A percentile compares a stretch with the other conserved stretches of the same genome.
These are phyloP conservation scores for Aegilops umbellulata DNA, from an alignment of 176 grass and related monocot genomes.

Conservation along the genomic window DNA sequence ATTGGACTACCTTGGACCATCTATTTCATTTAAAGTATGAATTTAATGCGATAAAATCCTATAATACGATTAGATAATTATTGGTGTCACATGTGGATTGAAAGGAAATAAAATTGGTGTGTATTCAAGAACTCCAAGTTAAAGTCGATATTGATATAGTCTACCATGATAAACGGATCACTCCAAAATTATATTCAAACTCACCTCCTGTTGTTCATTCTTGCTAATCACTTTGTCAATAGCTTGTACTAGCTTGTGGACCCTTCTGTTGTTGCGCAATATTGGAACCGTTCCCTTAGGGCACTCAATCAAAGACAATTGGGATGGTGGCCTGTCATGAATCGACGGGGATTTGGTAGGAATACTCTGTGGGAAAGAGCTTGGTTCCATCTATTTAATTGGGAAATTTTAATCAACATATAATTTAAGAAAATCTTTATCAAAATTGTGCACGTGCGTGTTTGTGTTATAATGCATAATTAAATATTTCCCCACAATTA, in stretches of 20 bases:
- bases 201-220: constrained; percentile 1
- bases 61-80: neutral
- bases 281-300: neutral
- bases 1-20: neutral
- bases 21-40: neutral
- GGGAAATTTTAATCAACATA: neutral
- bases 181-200: neutral
- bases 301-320: neutral
- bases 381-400: neutral
- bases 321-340: neutral
- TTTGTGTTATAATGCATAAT: neutral
- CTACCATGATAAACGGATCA: neutral
- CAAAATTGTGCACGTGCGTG: too few relatives aligned
- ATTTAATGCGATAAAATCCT: neutral
- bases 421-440: neutral
- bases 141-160: neutral
- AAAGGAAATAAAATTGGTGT: neutral
- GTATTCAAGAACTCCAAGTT: neutral
- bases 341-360: neutral
- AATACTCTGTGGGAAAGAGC: neutral
- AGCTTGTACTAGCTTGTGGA: neutral
- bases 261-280: neutral
- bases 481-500: neutral
- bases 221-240: neutral
- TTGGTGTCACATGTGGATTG: neutral